A percentile compares a stretch with the other conserved stretches of the same genome.
These are phyloP conservation scores for Claviceps sp. DNA, from an alignment of 2,329 filamentous ascomycete genomes.

Conservation along the genomic window DNA sequence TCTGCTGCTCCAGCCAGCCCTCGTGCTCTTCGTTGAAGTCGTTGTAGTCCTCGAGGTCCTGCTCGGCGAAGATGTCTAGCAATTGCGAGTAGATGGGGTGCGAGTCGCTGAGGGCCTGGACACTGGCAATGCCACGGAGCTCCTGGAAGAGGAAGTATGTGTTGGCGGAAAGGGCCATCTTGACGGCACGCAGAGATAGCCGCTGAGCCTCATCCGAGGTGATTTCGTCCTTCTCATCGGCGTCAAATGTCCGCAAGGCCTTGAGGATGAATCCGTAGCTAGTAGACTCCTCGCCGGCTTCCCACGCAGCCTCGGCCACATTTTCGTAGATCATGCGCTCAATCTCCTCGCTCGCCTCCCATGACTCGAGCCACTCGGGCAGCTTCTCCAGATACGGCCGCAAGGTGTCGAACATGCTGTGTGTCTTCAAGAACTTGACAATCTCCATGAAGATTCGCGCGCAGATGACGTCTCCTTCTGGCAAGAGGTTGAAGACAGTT, in stretches of 20 bases:
- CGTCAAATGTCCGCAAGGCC: slow-evolving; percentile 47
- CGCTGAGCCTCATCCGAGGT: slow-evolving; percentile 46
- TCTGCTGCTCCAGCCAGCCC: slow-evolving; percentile 67
- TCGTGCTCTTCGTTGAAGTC: slow-evolving; percentile 90
- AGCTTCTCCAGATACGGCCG: slow-evolving; percentile 73
- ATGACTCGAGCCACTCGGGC: slow-evolving; percentile 67
- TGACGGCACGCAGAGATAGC: slow-evolving; percentile 43
- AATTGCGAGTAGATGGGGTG: slow-evolving; percentile 81
- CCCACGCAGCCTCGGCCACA: slow-evolving; percentile 66
- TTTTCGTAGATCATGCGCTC: slow-evolving; percentile 74
- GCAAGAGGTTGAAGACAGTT: slow-evolving; percentile 91
- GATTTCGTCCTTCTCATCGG: slow-evolving; percentile 38
- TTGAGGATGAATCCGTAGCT: slow-evolving; percentile 56
- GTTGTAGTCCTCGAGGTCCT: slow-evolving; percentile 88
- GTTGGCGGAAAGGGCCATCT: slow-evolving; percentile 38
- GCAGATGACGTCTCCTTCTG: slow-evolving; percentile 61
- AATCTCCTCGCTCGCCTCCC: slow-evolving; percentile 72
- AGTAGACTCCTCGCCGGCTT: slow-evolving; percentile 58
- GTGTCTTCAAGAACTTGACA: slow-evolving; percentile 63
- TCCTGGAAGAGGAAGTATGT: slow-evolving; percentile 62
- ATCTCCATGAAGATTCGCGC: slow-evolving; percentile 88
- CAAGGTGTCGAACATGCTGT: slow-evolving; percentile 69
- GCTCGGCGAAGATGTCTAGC: slow-evolving; percentile 87
- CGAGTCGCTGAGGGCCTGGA: slow-evolving; percentile 76
- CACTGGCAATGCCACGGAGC: slow-evolving; percentile 64